These are phyloP conservation scores for Rhododendron henanense DNA, from an alignment of 148 eudicot genomes.

Conservation along the genomic window DNA sequence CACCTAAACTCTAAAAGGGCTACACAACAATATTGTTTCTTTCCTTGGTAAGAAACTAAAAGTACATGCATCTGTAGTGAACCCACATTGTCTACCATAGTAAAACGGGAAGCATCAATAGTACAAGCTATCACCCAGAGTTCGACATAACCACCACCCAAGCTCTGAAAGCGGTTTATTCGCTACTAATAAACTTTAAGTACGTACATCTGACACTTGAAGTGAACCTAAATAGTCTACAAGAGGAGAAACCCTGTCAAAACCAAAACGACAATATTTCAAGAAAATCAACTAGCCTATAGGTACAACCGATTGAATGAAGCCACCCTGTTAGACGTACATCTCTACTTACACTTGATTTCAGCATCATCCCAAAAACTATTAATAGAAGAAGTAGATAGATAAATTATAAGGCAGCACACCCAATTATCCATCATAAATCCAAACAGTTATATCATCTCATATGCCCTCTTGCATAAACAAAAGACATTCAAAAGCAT, in stretches of 20 bases:
- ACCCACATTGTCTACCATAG: background rate
- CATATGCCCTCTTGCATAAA: background rate
- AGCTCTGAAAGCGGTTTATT: background rate
- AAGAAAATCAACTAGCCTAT: background rate
- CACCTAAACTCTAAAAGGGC: background rate
- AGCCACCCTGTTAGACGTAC: background rate
- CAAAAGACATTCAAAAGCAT: background rate
- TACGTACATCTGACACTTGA: background rate
- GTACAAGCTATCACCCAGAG: background rate
- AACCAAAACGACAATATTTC: background rate
- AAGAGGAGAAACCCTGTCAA: background rate
- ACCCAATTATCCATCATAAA: background rate
- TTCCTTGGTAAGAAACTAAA: background rate
- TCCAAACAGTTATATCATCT: background rate
- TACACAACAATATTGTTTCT: background rate
- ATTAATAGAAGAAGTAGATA: background rate
- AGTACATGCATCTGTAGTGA: background rate
- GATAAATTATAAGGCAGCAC: background rate
- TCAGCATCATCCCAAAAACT: background rate
- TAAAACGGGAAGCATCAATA: background rate
- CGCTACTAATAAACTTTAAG: background rate
- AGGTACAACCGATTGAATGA: background rate
- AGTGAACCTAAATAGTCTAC: background rate
- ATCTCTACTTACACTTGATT: background rate
- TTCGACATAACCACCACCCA: background rate